Conservation (phyloP, 257 asterid species). For the Solanum chaucha region DNA sequence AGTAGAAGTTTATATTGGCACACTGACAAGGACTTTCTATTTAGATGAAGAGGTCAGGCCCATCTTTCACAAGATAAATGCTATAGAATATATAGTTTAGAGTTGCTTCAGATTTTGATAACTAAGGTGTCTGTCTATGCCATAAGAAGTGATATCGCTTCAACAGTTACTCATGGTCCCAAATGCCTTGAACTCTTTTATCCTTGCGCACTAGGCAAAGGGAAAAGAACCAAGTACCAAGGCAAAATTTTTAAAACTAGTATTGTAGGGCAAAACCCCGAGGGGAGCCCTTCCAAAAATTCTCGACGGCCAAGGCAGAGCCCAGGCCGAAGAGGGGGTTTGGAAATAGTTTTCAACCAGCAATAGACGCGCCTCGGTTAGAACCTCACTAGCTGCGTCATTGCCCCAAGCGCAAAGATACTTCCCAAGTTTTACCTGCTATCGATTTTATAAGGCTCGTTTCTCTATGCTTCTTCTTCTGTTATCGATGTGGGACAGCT, state of each 20-base stretch:
- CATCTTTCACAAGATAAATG: too few relatives aligned
- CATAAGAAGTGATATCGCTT: too few relatives aligned
- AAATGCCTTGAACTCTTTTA: too few relatives aligned
- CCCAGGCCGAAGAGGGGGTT: conserved; percentile 18
- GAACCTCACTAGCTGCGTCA: conserved; percentile 29
- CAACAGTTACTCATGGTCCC: too few relatives aligned
- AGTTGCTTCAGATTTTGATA: too few relatives aligned
- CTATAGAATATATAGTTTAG: too few relatives aligned
- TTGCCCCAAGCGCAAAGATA: conserved; percentile 30
- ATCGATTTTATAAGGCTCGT: not conserved
- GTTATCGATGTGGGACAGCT: conserved; percentile 17
- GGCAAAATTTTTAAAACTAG: not conserved
- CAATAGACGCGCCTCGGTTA: conserved; percentile 32
- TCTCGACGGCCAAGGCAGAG: conserved; percentile 10
- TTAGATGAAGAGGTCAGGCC: too few relatives aligned
- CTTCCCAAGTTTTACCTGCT: rapidly evolving
- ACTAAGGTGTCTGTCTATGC: too few relatives aligned
- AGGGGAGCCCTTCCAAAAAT: conserved; percentile 28
- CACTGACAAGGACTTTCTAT: too few relatives aligned
- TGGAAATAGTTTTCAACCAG: conserved; percentile 29
- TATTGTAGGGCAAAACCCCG: not conserved
- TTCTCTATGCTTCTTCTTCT: not conserved
- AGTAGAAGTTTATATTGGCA: too few relatives aligned
- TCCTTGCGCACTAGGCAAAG: too few relatives aligned
- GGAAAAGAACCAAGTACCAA: too few relatives aligned